Evolutionary conservation across 768 basidiomycete genomes (phyloP).

Genomic region (Podaxis sp.): DNA sequence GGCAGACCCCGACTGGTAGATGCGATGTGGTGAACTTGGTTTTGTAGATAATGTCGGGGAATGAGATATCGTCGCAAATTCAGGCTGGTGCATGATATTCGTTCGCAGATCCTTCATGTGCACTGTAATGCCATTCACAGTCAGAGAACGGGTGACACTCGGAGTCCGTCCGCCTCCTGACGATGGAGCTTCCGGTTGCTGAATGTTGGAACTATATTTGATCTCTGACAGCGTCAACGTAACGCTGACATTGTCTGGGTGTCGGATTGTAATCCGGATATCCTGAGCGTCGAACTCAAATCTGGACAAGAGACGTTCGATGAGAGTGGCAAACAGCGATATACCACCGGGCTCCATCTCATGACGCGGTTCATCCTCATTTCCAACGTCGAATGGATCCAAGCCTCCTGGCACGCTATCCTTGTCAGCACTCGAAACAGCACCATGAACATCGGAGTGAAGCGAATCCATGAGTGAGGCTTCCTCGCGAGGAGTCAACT

Average conservation of each 20-base stretch:
- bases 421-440: slow-evolving; percentile 23
- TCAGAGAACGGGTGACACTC: slow-evolving; percentile 48
- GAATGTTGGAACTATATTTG: slow-evolving; percentile 52
- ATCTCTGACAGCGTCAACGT: slow-evolving; percentile 59
- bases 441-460: slow-evolving; percentile 39
- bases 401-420: slow-evolving; percentile 69
- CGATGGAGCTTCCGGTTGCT: not conserved
- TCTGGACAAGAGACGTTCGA: slow-evolving; percentile 75
- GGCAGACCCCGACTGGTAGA: slow-evolving; percentile 39
- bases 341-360: slow-evolving; percentile 73
- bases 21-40: slow-evolving; percentile 24
- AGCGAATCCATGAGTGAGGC: slow-evolving; percentile 70
- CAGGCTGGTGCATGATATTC: not conserved
- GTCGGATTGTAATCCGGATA: slow-evolving; percentile 66
- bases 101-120: slow-evolving; percentile 19
- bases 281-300: slow-evolving; percentile 77
- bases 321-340: slow-evolving; percentile 76
- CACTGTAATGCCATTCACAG: slow-evolving; percentile 56
- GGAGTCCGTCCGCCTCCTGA: slow-evolving; percentile 13
- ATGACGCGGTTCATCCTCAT: slow-evolving; percentile 36
- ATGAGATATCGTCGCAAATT: not conserved
- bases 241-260: slow-evolving; percentile 61
- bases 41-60: slow-evolving; percentile 20
- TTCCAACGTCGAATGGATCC: slow-evolving; percentile 45
- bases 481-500: slow-evolving; percentile 72